These are phyloP conservation scores for Suhomyces choctaworum DNA, from an alignment of 1,139 yeast genomes.

Conservation along the genomic window DNA sequence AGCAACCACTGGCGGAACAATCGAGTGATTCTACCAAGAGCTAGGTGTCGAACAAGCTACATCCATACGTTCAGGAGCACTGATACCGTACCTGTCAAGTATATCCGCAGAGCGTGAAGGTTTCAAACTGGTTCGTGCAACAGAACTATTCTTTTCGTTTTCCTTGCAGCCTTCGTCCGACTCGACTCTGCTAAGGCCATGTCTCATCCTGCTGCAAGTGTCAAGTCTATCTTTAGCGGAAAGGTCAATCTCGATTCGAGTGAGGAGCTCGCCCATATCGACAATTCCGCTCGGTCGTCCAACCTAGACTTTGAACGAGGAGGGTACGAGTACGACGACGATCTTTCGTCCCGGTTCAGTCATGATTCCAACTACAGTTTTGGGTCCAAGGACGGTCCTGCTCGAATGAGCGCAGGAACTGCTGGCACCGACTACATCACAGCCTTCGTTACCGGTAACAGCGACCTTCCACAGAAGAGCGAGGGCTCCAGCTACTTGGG, in stretches of 20 bases:
- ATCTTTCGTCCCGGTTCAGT: constrained; percentile 16
- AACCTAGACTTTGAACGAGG: constrained; percentile 6
- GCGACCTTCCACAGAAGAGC: background rate
- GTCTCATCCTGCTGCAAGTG: constrained; percentile 49
- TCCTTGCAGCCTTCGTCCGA: too few species aligned
- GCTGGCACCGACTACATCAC: background rate
- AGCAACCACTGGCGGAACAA: constrained; percentile 7
- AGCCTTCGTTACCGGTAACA: background rate
- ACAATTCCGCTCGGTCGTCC: constrained; percentile 7
- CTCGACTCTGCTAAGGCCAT: constrained; percentile 20
- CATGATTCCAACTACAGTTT: constrained; percentile 25
- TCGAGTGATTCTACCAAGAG: too few species aligned
- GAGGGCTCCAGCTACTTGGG: constrained; percentile 4
- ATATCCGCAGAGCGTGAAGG: too few species aligned
- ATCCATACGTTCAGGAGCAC: too few species aligned
- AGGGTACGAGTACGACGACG: constrained; percentile 13
- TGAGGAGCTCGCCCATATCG: constrained; percentile 23
- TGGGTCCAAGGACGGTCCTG: constrained; percentile 23
- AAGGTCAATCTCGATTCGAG: constrained; percentile 31
- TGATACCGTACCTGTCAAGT: too few species aligned
- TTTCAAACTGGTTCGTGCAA: too few species aligned
- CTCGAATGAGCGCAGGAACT: constrained; percentile 5
- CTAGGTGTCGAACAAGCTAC: too few species aligned
- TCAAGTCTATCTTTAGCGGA: constrained; percentile 43
- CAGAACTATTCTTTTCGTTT: too few species aligned